A percentile compares a stretch with the other conserved stretches of the same genome.
These are phyloP conservation scores for Somion occarium DNA, from an alignment of 1,284 basidiomycete genomes.

Conservation along the genomic window DNA sequence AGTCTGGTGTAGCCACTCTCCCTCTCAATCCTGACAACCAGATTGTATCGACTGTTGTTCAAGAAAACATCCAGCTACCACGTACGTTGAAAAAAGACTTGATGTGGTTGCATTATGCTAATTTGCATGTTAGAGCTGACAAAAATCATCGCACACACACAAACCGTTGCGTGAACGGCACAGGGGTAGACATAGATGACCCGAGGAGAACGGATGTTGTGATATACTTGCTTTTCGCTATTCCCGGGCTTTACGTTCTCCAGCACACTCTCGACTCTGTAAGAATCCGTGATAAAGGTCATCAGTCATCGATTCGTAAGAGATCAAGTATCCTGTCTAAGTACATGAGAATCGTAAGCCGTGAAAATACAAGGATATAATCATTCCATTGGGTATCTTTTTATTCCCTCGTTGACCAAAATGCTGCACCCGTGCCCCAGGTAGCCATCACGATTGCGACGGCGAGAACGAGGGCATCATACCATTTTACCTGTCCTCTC, in stretches of 20 bases:
- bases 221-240: too few relatives aligned
- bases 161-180: slow-evolving; percentile 28
- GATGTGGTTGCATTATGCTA: slow-evolving; percentile 2
- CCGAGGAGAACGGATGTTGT: too few relatives aligned
- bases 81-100: too few relatives aligned
- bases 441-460: slow-evolving; percentile 62
- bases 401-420: slow-evolving; percentile 31
- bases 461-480: slow-evolving; percentile 56
- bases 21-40: slow-evolving; percentile 93
- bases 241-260: too few relatives aligned
- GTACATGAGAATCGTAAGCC: neutral
- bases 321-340: too few relatives aligned
- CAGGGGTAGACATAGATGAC: too few relatives aligned
- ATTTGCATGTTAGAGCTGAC: slow-evolving; percentile 56
- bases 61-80: slow-evolving; percentile 84
- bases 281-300: neutral
- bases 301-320: neutral
- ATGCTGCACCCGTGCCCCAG: slow-evolving; percentile 76
- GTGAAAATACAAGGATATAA: neutral
- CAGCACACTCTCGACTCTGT: too few relatives aligned
- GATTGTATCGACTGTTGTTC: slow-evolving; percentile 90
- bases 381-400: neutral
- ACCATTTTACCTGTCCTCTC: slow-evolving; percentile 39
- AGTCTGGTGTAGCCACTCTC: slow-evolving; percentile 59
- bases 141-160: slow-evolving; percentile 76